Percentiles rank a stretch among this genome's conserved stretches.
Conservation (phyloP, 1,284 basidiomycete genomes). For the Irpex sp. region DNA sequence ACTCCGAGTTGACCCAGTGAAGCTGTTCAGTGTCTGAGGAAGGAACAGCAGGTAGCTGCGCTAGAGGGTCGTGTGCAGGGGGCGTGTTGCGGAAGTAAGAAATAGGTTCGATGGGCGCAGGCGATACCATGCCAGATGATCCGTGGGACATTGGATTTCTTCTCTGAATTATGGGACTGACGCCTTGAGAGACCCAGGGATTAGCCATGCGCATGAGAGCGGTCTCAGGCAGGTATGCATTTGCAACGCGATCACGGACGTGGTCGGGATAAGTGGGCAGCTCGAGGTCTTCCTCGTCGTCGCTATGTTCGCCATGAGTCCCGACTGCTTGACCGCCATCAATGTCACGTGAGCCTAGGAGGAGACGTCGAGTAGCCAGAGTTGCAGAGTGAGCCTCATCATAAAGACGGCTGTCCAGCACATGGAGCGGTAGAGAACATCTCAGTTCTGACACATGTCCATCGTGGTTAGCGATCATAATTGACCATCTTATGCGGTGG, state of each 20-base stretch:
- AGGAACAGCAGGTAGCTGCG: conserved; percentile 28
- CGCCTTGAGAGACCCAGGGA: conserved; percentile 49
- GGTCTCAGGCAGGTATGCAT: conserved; percentile 64
- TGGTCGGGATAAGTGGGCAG: conserved; percentile 86
- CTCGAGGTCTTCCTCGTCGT: conserved; percentile 62
- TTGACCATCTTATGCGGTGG: conserved; percentile 75
- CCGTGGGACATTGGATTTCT: conserved; percentile 9
- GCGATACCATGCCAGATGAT: conserved; percentile 26
- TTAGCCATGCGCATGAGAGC: conserved; percentile 64
- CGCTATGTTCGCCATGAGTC: conserved; percentile 34
- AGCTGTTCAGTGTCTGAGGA: conserved; percentile 37
- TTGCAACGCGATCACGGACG: conserved; percentile 85
- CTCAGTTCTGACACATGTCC: conserved; percentile 88
- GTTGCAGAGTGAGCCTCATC: conserved; percentile 74
- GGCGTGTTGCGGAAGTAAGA: conserved; percentile 20
- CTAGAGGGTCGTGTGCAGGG: conserved; percentile 12
- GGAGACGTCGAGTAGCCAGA: conserved; percentile 64
- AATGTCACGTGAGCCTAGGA: conserved; percentile 46
- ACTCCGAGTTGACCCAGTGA: conserved; percentile 80
- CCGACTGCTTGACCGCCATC: conserved; percentile 29
- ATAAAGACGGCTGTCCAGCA: conserved; percentile 72
- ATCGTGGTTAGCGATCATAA: conserved; percentile 80
- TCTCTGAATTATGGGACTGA: conserved; percentile 33
- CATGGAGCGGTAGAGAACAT: conserved; percentile 83
- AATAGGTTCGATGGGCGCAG: conserved; percentile 22